Evolutionary conservation across 345 rosid genomes (phyloP).

Genomic region (Rhodomyrtus tomentosa): DNA sequence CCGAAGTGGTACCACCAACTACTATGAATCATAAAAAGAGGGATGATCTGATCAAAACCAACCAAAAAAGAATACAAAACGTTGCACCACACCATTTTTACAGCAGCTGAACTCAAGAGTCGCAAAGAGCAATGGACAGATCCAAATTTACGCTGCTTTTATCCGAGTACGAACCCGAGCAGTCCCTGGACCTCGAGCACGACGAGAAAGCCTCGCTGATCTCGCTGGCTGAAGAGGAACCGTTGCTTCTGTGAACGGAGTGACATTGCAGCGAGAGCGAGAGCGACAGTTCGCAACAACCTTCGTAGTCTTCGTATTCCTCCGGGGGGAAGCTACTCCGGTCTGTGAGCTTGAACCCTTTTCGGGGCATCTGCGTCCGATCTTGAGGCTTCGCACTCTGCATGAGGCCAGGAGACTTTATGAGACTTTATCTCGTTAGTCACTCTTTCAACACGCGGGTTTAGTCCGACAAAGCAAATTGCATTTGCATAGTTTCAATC

Average conservation of each 20-base stretch:
- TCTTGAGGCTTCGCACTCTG: neutral
- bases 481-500: neutral
- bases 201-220: constrained; percentile 60
- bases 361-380: neutral
- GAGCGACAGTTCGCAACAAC: constrained; percentile 35
- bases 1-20: neutral
- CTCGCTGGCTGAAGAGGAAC: constrained; percentile 43
- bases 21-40: neutral
- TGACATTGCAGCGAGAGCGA: constrained; percentile 39
- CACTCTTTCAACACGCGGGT: neutral
- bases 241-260: constrained; percentile 29
- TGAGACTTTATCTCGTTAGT: neutral
- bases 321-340: neutral
- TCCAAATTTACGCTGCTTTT: constrained; percentile 39
- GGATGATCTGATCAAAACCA: neutral
- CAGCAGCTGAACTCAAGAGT: neutral
- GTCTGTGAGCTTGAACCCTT: neutral
- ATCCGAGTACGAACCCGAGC: constrained; percentile 20
- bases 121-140: constrained; percentile 46
- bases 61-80: neutral
- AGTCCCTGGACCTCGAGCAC: constrained; percentile 25
- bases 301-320: neutral
- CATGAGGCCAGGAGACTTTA: neutral
- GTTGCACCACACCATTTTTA: neutral
- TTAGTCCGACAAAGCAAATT: neutral